Evolutionary conservation across 2,329 filamentous ascomycete genomes (phyloP).

Genomic region (Diaporthe helianthi): DNA sequence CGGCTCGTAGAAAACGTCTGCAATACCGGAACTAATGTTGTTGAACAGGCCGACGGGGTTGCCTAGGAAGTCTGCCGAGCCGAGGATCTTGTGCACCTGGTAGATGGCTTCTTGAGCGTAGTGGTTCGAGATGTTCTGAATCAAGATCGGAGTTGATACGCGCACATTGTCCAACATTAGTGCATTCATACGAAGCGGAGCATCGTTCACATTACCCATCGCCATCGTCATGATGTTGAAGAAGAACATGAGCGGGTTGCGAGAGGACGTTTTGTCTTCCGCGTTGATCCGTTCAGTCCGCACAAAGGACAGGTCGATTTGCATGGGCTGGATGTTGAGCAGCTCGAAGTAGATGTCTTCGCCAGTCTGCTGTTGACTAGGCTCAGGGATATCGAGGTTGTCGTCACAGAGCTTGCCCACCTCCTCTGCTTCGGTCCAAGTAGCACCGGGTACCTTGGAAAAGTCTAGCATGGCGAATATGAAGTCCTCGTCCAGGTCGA

Average conservation of each 20-base stretch:
- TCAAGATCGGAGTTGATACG: slow-evolving; percentile 82
- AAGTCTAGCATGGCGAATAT: slow-evolving; percentile 96
- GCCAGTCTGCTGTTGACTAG: slow-evolving; percentile 80
- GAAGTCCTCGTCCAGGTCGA: slow-evolving; percentile 98
- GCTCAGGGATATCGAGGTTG: slow-evolving; percentile 88
- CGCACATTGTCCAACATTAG: slow-evolving; percentile 94
- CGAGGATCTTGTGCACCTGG: slow-evolving; percentile 96
- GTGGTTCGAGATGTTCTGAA: slow-evolving; percentile 88
- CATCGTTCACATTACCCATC: slow-evolving; percentile 98
- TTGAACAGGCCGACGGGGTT: slow-evolving; percentile 98
- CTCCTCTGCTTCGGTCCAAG: slow-evolving; percentile 79
- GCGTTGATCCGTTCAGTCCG: slow-evolving; percentile 95
- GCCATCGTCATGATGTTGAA: slow-evolving; percentile 99
- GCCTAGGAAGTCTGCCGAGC: slow-evolving; percentile 95
- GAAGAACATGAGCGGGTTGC: slow-evolving; percentile 97
- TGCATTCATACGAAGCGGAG: slow-evolving; percentile 90
- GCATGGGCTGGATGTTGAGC: slow-evolving; percentile 96
- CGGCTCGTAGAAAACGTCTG: slow-evolving; percentile 98
- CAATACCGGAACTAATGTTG: slow-evolving; percentile 95
- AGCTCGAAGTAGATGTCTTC: slow-evolving; percentile 99
- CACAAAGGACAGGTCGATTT: slow-evolving; percentile 95
- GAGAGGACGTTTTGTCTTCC: slow-evolving; percentile 89
- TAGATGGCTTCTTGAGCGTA: slow-evolving; percentile 97
- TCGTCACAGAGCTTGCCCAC: slow-evolving; percentile 91
- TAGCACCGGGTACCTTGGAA: slow-evolving; percentile 87